Evolutionary conservation across 2,329 filamentous ascomycete genomes (phyloP).

Genomic region (Colletotrichum kahawae): DNA sequence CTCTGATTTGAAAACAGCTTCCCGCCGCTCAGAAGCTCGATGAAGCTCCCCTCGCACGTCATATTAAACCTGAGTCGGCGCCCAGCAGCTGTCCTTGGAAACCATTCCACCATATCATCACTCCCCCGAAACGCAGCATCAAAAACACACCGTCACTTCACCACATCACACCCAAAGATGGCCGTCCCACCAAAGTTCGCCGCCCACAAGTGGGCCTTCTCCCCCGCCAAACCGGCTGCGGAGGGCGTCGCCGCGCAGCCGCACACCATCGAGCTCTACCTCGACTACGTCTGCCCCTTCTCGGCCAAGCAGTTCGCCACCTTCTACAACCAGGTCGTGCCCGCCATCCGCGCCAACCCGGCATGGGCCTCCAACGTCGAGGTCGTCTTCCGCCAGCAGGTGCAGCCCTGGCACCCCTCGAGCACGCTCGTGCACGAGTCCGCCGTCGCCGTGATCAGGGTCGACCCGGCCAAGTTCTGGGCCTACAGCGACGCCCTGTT

Average conservation of each 20-base stretch:
- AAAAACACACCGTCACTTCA: not conserved
- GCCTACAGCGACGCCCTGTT: constrained; percentile 74
- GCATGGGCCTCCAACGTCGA: constrained; percentile 61
- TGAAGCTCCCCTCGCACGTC: constrained; percentile 11
- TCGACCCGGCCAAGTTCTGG: constrained; percentile 79
- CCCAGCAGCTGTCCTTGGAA: not conserved
- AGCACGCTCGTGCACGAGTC: constrained; percentile 84
- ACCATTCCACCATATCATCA: not conserved
- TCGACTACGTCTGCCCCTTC: constrained; percentile 90
- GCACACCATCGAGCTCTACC: constrained; percentile 70
- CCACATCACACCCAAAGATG: constrained; percentile 51
- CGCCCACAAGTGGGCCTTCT: constrained; percentile 68
- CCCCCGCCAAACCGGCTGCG: constrained; percentile 34
- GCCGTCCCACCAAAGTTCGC: constrained; percentile 80
- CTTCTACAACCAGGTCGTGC: constrained; percentile 69
- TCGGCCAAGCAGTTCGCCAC: constrained; percentile 77
- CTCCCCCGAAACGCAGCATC: not conserved
- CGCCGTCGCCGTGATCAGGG: constrained; percentile 76
- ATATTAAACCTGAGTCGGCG: constrained; percentile 12
- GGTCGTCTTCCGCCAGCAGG: constrained; percentile 87
- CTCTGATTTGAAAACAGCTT: not conserved
- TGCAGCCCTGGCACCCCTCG: constrained; percentile 95
- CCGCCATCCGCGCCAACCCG: constrained; percentile 67
- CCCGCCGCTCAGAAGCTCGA: not conserved
- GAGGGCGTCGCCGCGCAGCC: constrained; percentile 45